Percentiles rank a stretch among this genome's conserved stretches.
These are phyloP conservation scores for Elaeis oleifera DNA, from an alignment of 202 grass and related monocot genomes.

Conservation along the genomic window DNA sequence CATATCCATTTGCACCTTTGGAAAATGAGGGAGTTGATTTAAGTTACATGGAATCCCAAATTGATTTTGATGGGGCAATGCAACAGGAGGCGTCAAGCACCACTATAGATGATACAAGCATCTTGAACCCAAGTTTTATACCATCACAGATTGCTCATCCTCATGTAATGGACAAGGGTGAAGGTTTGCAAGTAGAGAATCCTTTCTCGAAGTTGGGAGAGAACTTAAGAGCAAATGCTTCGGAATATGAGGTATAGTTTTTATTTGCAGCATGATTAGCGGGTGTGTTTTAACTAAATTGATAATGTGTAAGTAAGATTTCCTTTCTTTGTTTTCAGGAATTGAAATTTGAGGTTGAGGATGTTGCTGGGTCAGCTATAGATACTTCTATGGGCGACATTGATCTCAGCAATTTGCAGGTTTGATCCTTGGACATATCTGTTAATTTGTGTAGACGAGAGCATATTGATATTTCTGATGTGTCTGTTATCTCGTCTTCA, in stretches of 20 bases:
- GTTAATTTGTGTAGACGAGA: conserved; percentile 7
- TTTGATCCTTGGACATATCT: conserved; percentile 28
- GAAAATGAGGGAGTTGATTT: conserved; percentile 33
- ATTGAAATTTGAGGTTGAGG: conserved; percentile 50
- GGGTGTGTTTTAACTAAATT: conserved; percentile 10
- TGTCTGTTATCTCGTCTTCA: too few relatives aligned
- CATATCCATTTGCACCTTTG: conserved; percentile 23
- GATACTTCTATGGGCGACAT: conserved; percentile 57
- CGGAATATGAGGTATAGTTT: conserved; percentile 67
- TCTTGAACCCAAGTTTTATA: conserved; percentile 38
- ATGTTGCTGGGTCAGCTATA: conserved; percentile 38
- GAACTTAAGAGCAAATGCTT: conserved; percentile 43
- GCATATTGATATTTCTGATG: conserved; percentile 1
- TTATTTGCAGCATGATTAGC: neutral
- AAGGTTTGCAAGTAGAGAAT: conserved; percentile 80
- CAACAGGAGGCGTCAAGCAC: conserved; percentile 30
- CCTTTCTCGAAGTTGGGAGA: conserved; percentile 61
- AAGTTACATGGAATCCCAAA: conserved; percentile 37
- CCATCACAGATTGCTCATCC: conserved; percentile 34
- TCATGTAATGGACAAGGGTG: conserved; percentile 28
- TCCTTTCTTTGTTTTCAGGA: conserved; percentile 44
- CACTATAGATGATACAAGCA: conserved; percentile 29
- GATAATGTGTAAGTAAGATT: neutral
- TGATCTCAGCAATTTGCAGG: conserved; percentile 89
- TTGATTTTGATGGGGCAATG: conserved; percentile 38